Base-by-base conservation (phyloP, 148 eudicot genomes). In the Camellia lanceoleosa region DNA sequence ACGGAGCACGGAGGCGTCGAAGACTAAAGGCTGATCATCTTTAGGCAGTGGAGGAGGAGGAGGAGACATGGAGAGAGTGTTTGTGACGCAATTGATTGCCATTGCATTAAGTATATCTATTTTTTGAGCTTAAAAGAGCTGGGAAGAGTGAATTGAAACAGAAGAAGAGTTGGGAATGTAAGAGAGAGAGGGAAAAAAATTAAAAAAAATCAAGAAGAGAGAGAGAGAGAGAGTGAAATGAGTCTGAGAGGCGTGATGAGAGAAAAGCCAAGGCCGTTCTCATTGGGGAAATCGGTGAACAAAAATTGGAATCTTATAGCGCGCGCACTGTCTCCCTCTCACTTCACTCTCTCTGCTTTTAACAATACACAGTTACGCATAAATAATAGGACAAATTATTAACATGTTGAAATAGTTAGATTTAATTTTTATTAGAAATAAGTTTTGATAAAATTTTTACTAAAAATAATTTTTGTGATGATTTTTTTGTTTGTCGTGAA, bases 251-350 rank as follows among this genome's bases (percentile, higher is more conserved):
- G 18, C 30, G 67, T 74, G 82, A 56, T 76, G 38, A 78, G 65
- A 75, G 87, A 80, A 84, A 80, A 73, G 84, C 79, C 82, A 87
- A 81, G 77, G 77, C 80, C 70, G 86, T 58, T 83, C 38, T 30
- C 68, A 62, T 52, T 79, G 80, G 80, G 85, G 79, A 77, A 86
- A 82, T 76, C 54, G 76, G 80, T 59, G 82, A 79, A 41, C 79
- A 75, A 61, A 72, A 43, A 18, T 76, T 79, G 84, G 86, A 78
- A 79, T 84, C 84, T 84, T 88, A 82, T 86, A 84, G 85, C 47
- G 38, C 38, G 38, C 38, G 38, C 38, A 30, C 38, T 30, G 38
- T 67, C 81, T 12, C 55, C 54, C 9, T 71, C 64, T 3, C 68
- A 74, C 69, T 5, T 7, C 38, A 19, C 66, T 42, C 51, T 30